phyloP scores from a whole-genome alignment of 306 rosid species.

The Carpinus fangiana region DNA sequence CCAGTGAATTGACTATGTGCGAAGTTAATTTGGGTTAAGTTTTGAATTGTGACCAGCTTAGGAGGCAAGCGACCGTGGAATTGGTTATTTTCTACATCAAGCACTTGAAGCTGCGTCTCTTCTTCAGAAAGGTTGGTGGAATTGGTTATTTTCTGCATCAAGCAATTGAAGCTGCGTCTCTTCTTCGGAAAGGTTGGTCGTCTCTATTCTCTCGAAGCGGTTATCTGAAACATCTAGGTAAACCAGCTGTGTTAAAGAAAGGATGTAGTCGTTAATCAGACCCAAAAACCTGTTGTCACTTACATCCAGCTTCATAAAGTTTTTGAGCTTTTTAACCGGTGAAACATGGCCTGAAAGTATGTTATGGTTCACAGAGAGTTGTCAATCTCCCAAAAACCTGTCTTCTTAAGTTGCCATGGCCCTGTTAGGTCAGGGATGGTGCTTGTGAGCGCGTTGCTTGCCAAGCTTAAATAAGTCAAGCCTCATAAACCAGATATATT shows the following conservation, averaged over 20 bases:
- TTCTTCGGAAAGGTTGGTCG: conserved; percentile 2
- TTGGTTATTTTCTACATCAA: conserved; percentile 45
- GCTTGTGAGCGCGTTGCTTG: conserved; percentile 42
- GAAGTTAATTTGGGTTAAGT: conserved; percentile 34
- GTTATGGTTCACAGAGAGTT: conserved; percentile 31
- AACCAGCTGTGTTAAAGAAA: conserved; percentile 22
- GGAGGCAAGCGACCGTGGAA: conserved; percentile 44
- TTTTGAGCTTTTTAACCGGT: conserved; percentile 23
- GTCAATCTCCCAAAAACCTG: too few species aligned
- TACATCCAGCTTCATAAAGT: conserved; percentile 29
- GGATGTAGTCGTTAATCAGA: conserved; percentile 20
- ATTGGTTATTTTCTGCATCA: conserved; percentile 44
- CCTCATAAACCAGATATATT: conserved; percentile 20
- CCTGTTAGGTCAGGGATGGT: conserved; percentile 42
- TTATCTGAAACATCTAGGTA: conserved; percentile 45
- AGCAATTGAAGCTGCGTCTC: conserved; percentile 31
- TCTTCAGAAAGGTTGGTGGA: conserved; percentile 13
- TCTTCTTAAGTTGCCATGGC: conserved; percentile 35
- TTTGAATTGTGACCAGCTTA: conserved; percentile 36
- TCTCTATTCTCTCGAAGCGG: conserved; percentile 33
- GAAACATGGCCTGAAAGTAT: conserved; percentile 32
- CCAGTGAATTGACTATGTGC: conserved; percentile 41
- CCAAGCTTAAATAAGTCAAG: conserved; percentile 38
- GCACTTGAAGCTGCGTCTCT: conserved; percentile 28
- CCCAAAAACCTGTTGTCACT: conserved; percentile 48